These are phyloP conservation scores for Xenoacremonium recifei DNA, from an alignment of 2,329 filamentous ascomycete genomes.

Conservation along the genomic window DNA sequence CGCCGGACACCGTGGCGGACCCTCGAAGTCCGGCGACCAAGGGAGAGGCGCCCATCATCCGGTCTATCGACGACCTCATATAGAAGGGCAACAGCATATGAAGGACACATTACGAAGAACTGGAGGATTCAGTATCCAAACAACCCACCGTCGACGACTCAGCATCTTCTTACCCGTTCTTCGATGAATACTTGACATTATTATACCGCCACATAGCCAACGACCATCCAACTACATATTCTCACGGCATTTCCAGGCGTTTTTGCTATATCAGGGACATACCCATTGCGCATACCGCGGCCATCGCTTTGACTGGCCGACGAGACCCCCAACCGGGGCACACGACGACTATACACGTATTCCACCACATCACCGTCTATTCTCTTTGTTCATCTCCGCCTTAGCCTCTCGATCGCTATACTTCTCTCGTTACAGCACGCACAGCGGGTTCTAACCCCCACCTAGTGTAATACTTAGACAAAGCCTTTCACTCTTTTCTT, in stretches of 20 bases:
- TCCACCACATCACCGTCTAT: too few relatives aligned
- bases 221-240: slow-evolving; percentile 15
- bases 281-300: slow-evolving; percentile 8
- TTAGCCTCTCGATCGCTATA: too few relatives aligned
- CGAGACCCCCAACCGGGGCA: slow-evolving; percentile 12
- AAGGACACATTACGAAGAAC: background rate
- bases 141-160: too few relatives aligned
- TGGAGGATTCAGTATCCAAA: background rate
- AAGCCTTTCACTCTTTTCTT: slow-evolving; percentile 16
- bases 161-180: background rate
- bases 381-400: slow-evolving; percentile 26
- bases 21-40: slow-evolving; percentile 73
- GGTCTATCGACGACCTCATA: slow-evolving; percentile 76
- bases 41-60: slow-evolving; percentile 71
- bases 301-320: slow-evolving; percentile 4
- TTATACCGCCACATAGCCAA: slow-evolving; percentile 8
- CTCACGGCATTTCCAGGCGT: slow-evolving; percentile 20
- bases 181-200: slow-evolving; percentile 6
- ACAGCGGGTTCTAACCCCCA: slow-evolving; percentile 21
- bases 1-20: slow-evolving; percentile 55
- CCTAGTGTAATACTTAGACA: slow-evolving; percentile 29
- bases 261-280: slow-evolving; percentile 11
- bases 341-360: slow-evolving; percentile 21
- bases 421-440: slow-evolving; percentile 23
- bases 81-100: slow-evolving; percentile 32